Evolutionary conservation across 169 alveolate species (phyloP).

Genomic region (Eimeria tenella): DNA sequence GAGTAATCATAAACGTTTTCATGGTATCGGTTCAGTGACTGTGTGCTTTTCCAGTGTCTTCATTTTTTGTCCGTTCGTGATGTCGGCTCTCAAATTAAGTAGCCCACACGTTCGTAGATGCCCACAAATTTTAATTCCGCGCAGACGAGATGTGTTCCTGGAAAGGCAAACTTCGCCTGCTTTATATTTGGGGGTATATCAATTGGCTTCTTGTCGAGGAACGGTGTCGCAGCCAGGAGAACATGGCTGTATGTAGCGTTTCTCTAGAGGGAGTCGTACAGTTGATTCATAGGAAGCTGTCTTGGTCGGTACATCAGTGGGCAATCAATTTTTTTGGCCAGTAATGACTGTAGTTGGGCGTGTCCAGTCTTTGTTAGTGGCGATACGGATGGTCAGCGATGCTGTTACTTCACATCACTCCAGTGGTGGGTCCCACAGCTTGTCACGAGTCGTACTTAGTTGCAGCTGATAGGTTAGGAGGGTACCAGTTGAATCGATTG

Average conservation of each 20-base stretch:
- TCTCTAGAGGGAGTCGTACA: conserved; percentile 74
- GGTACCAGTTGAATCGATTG: no score
- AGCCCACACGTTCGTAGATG: neutral
- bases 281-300: neutral
- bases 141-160: neutral
- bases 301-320: neutral
- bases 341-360: neutral
- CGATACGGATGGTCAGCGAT: neutral
- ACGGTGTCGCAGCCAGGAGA: neutral
- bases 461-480: no score
- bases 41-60: no score
- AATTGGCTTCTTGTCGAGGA: conserved; percentile 64
- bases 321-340: neutral
- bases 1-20: no score
- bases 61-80: no score
- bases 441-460: neutral
- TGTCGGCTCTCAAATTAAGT: neutral
- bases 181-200: neutral
- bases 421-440: neutral
- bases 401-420: neutral
- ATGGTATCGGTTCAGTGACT: no score
- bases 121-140: no score
- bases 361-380: neutral
- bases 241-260: neutral
- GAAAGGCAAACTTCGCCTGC: neutral